Base-by-base conservation (phyloP, 2,329 filamentous ascomycete genomes). In the Lecanicillium sp. region DNA sequence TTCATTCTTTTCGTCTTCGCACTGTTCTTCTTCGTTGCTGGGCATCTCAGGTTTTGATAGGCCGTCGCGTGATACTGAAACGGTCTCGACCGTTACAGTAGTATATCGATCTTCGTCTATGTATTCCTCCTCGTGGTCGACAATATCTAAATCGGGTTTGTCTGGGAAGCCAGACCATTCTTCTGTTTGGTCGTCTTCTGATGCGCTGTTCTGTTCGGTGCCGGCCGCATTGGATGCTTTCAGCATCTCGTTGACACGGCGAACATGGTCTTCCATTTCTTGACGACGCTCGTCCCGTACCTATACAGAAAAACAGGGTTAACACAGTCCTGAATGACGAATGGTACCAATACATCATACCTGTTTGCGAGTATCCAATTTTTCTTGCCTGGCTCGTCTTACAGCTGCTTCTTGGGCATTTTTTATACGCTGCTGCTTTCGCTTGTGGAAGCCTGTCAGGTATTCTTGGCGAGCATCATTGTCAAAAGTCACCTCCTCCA, bases 101-200 rank as follows among this genome's bases (percentile, higher is more conserved):
- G 93, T 97, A 64, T 89, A 96, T 62, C 86, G 87, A 65, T 96
- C 91, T 64, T 97, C 93, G 65, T 98, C 93, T 55, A 96, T 80
- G 68, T 96, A 98, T 65, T 97, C 90, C 56, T 91, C 90, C 63
- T 95, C 87, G 56, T 88, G 83, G 62, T 94, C 83, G 37, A 93
- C 68, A 19, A 81, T 74, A 32, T 75, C 64, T 4, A 68, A 55
- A 12, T 69, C 55, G 12, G 67, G 64, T 20, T 63, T 59, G 44
- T 85, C 82, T 17, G 74, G 70, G 44, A 90, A 74, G 1, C 85
- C 87, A 44, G 73, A 73, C 81, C 84, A 90, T 57, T 82, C 78
- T 12, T 77, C 71, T n/a, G 65, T 60, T 6, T 66, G 64, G 5
- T 63, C 59, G 3, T 65, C 70, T 2, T 64, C 63, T 7, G 63